phyloP scores from a whole-genome alignment of 768 basidiomycete species.

The Leucocoprinus birnbaumii region DNA sequence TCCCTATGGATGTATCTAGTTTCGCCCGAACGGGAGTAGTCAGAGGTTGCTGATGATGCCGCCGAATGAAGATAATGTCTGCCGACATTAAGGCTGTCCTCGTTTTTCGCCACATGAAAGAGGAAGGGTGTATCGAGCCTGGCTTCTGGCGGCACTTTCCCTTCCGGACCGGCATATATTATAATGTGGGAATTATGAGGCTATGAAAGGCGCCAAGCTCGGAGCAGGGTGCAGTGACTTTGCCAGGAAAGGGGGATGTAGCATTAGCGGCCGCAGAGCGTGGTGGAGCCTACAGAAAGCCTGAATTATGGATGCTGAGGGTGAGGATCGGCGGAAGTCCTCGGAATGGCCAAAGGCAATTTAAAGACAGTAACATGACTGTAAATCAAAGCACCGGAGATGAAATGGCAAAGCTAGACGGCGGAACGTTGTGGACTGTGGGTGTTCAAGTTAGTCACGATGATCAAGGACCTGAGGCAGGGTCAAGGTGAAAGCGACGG shows the following conservation, averaged over 20 bases:
- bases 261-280: too few species aligned
- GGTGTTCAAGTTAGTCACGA: too few species aligned
- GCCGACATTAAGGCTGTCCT: not conserved
- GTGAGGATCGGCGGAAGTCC: not conserved
- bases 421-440: not conserved
- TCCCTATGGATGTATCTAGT: too few species aligned
- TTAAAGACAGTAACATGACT: not conserved
- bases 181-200: too few species aligned
- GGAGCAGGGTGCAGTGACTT: too few species aligned
- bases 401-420: not conserved
- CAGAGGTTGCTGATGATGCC: not conserved
- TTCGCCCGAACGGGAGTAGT: too few species aligned
- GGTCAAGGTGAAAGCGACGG: not conserved
- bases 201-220: too few species aligned
- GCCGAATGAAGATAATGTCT: not conserved
- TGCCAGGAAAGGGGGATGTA: too few species aligned
- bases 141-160: not conserved
- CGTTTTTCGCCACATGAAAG: constrained; percentile 5
- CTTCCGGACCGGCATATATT: not conserved
- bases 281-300: too few species aligned
- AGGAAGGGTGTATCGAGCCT: too few species aligned
- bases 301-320: not conserved
- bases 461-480: too few species aligned
- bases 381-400: not conserved
- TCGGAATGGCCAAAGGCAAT: not conserved